A percentile compares a stretch with the other conserved stretches of the same genome.
Evolutionary conservation across 495 filamentous ascomycete species (phyloP).

Genomic region (Aspergillus cristatus): DNA sequence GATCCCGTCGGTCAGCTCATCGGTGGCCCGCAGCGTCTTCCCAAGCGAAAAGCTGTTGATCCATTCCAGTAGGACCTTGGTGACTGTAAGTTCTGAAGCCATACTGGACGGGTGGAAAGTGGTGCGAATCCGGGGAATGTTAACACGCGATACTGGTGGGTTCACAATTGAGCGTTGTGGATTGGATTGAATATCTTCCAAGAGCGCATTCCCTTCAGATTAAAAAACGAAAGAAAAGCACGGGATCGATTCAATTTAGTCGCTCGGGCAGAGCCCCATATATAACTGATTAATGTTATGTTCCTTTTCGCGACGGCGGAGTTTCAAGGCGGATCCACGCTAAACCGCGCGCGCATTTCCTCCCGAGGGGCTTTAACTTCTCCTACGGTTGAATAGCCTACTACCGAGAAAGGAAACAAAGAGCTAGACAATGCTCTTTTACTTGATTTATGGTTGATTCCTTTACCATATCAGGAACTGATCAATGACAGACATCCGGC

Average conservation of each 20-base stretch:
- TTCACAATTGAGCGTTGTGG: not conserved
- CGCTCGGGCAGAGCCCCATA: not conserved
- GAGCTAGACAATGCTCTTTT: too few species aligned
- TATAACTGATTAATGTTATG: not conserved
- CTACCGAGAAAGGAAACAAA: too few species aligned
- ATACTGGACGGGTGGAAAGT: conserved; percentile 20
- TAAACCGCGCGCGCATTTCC: conserved; percentile 2
- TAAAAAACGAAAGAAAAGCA: not conserved
- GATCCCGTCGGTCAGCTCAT: conserved; percentile 66
- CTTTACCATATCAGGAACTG: too few species aligned
- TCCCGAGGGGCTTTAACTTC: not conserved
- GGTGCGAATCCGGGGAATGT: conserved; percentile 6
- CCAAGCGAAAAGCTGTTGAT: conserved; percentile 45
- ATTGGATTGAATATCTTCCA: not conserved
- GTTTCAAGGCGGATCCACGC: conserved; percentile 9
- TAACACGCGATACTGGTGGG: not conserved
- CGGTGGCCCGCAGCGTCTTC: conserved; percentile 36
- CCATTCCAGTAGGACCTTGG: conserved; percentile 50
- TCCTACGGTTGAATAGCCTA: too few species aligned
- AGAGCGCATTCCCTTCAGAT: not conserved
- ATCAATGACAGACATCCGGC: too few species aligned
- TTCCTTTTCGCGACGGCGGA: not conserved
- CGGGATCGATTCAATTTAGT: conserved; percentile 12
- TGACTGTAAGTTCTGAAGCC: conserved; percentile 36
- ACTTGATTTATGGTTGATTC: too few species aligned